Percentiles rank a stretch among this genome's conserved stretches.
phyloP scores from a whole-genome alignment of 441 rosid genomes.

The Isatis lusitanica region DNA sequence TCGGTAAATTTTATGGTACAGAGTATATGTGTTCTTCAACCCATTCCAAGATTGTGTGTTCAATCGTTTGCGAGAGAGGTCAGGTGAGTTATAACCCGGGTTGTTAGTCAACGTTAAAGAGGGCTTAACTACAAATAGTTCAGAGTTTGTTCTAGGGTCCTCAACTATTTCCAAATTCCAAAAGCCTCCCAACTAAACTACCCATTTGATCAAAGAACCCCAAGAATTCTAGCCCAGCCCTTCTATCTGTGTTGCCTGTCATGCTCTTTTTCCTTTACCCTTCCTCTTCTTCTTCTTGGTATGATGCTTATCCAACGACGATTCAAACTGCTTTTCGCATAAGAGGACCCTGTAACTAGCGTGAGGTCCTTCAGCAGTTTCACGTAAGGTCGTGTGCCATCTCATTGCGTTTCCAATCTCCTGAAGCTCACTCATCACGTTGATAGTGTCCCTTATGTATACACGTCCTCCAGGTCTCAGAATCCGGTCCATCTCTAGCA shows the following conservation, averaged over 20 bases:
- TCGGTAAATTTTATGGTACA: too few species aligned
- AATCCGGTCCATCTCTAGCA: constrained; percentile 99
- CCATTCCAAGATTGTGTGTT: neutral
- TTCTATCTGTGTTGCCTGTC: neutral
- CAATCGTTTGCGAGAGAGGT: neutral
- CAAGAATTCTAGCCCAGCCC: neutral
- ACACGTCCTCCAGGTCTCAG: constrained; percentile 93
- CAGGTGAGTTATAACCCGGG: neutral
- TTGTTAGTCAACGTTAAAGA: neutral
- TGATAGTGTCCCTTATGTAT: constrained; percentile 78
- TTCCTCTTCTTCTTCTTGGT: constrained; percentile 29
- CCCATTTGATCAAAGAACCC: neutral
- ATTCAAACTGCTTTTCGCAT: constrained; percentile 63
- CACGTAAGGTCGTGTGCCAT: constrained; percentile 67
- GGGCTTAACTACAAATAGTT: neutral
- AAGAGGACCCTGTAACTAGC: constrained; percentile 85
- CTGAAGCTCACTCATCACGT: constrained; percentile 83
- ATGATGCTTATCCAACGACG: neutral
- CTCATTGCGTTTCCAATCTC: constrained; percentile 81
- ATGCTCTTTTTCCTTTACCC: constrained; percentile 30
- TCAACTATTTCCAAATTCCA: neutral
- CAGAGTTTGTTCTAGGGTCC: neutral
- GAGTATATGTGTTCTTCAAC: too few species aligned
- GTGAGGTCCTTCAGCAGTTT: constrained; percentile 96
- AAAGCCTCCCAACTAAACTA: constrained; percentile 5